phyloP scores from a whole-genome alignment of 164 flowering plant genomes.

The Stephania cephalantha region DNA sequence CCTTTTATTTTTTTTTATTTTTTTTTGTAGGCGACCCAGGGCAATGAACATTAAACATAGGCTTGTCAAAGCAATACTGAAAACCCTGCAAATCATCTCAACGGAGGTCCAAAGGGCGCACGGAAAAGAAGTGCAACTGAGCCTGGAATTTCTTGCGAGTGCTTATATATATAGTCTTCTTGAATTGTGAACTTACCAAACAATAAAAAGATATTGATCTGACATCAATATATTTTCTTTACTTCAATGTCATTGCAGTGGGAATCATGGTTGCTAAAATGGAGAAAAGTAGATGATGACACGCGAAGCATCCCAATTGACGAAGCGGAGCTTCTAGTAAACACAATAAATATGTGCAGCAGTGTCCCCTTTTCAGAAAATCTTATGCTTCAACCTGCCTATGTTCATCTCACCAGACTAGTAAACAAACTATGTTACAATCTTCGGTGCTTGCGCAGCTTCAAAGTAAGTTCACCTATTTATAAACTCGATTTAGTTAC shows the following conservation, averaged over 20 bases:
- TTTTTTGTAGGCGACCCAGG: background rate
- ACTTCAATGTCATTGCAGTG: constrained; percentile 3
- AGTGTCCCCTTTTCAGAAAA: background rate
- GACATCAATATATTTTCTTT: background rate
- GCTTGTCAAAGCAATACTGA: background rate
- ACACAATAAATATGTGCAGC: constrained; percentile 2
- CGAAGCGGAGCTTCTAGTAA: constrained; percentile 3
- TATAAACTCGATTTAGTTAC: background rate
- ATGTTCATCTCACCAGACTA: background rate
- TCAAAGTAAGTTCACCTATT: background rate
- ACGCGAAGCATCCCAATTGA: background rate
- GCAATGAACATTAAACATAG: no score
- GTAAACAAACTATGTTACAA: background rate
- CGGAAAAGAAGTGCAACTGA: background rate
- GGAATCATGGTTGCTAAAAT: constrained; percentile 5
- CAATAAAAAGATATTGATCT: background rate
- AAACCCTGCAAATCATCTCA: background rate
- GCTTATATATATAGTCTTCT: background rate
- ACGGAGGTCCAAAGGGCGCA: background rate
- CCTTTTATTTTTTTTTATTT: background rate
- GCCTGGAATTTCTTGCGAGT: constrained; percentile 2
- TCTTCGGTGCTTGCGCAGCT: background rate
- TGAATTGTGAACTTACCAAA: background rate
- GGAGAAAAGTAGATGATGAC: background rate
- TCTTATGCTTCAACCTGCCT: background rate